Percentiles rank a stretch among this genome's conserved stretches.
These are phyloP conservation scores for Cairneyella variabilis DNA, from an alignment of 495 filamentous ascomycete genomes.

Conservation along the genomic window DNA sequence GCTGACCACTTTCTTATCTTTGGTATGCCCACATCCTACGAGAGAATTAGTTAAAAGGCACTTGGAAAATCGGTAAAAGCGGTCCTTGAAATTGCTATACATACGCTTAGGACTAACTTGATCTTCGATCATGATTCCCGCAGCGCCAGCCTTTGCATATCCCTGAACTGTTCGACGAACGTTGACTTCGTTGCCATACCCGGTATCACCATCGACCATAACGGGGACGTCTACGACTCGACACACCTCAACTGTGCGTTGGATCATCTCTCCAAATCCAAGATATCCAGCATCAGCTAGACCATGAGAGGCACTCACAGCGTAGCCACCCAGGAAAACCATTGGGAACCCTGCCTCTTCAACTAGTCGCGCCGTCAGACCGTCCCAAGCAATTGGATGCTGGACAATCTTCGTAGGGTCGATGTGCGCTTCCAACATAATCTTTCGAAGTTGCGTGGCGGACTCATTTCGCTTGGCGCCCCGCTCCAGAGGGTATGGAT, in stretches of 20 bases:
- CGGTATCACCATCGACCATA: slow-evolving; percentile 40
- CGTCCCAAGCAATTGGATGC: slow-evolving; percentile 37
- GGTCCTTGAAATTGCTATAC: not conserved
- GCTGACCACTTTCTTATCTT: slow-evolving; percentile 41
- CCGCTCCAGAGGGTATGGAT: no score
- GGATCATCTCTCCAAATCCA: slow-evolving; percentile 40
- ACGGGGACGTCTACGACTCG: slow-evolving; percentile 34
- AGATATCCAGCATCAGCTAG: slow-evolving; percentile 43
- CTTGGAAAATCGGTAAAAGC: not conserved
- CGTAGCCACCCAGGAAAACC: slow-evolving; percentile 35
- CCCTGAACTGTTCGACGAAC: slow-evolving; percentile 38
- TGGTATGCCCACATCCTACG: slow-evolving; percentile 41
- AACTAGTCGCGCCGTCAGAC: slow-evolving; percentile 36
- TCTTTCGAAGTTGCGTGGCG: slow-evolving; percentile 34
- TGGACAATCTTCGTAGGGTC: slow-evolving; percentile 37
- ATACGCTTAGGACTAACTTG: slow-evolving; percentile 39
- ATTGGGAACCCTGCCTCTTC: slow-evolving; percentile 40
- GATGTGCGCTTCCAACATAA: slow-evolving; percentile 34
- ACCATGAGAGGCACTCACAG: slow-evolving; percentile 32
- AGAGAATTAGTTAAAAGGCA: not conserved
- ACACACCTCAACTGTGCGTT: slow-evolving; percentile 36
- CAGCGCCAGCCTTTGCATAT: slow-evolving; percentile 35
- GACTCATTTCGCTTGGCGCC: no score
- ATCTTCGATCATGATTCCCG: slow-evolving; percentile 41
- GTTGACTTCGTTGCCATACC: slow-evolving; percentile 41